Evolutionary conservation across 148 eudicot genomes (phyloP).

Genomic region (Diospyros lotus): DNA sequence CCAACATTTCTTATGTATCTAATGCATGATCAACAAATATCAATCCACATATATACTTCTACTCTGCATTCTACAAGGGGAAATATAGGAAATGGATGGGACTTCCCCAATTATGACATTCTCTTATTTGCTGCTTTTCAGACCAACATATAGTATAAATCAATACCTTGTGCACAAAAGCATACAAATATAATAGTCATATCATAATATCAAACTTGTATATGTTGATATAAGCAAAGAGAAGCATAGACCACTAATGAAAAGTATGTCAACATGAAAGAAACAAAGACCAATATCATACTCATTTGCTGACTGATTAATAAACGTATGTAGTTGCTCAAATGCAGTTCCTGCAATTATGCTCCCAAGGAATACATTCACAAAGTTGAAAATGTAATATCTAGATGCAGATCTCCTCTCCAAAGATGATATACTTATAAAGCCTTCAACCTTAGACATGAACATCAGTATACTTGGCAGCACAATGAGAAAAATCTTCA

Average conservation of each 20-base stretch:
- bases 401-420: conserved; percentile 79
- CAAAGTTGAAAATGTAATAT: conserved; percentile 58
- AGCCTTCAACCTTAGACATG: conserved; percentile 82
- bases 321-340: conserved; percentile 52
- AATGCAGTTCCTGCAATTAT: conserved; percentile 69
- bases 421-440: conserved; percentile 47
- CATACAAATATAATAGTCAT: background rate
- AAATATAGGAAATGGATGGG: background rate
- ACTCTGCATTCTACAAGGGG: background rate
- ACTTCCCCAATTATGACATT: background rate
- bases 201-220: background rate
- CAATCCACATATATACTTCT: background rate
- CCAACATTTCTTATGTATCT: no score
- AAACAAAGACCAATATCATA: conserved; percentile 22
- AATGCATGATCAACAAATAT: no score
- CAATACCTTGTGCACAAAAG: background rate
- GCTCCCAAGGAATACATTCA: conserved; percentile 74
- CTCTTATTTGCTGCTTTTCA: background rate
- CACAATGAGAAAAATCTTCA: conserved; percentile 75
- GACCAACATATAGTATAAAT: background rate
- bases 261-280: no score
- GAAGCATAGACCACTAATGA: no score
- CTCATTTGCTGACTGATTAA: conserved; percentile 56
- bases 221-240: background rate
- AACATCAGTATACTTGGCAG: conserved; percentile 74